A percentile compares a stretch with the other conserved stretches of the same genome.
phyloP scores from a whole-genome alignment of 306 rosid genomes.

The Luffa acutangula region DNA sequence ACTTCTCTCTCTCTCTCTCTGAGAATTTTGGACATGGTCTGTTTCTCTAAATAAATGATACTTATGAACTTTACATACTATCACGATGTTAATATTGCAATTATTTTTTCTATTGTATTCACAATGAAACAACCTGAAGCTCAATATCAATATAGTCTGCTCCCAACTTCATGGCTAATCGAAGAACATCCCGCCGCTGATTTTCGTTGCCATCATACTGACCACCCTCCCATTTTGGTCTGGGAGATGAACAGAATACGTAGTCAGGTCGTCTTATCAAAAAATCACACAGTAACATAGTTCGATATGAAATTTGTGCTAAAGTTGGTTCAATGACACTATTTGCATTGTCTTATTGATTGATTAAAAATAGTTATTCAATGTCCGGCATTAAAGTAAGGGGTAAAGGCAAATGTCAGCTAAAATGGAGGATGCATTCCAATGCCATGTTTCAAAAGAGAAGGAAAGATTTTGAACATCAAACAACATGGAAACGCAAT shows the following conservation, averaged over 20 bases:
- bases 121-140: constrained; percentile 50
- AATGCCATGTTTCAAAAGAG: not conserved
- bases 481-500: not conserved
- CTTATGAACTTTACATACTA: not conserved
- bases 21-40: not conserved
- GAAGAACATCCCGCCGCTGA: constrained; percentile 46
- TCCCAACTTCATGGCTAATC: constrained; percentile 66
- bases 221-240: constrained; percentile 92
- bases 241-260: constrained; percentile 7
- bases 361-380: not conserved
- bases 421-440: not conserved
- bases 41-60: not conserved
- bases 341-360: not conserved
- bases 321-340: not conserved
- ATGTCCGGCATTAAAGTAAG: not conserved
- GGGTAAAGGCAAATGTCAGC: not conserved
- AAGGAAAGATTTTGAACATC: not conserved
- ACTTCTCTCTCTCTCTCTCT: not conserved
- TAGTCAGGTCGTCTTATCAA: not conserved
- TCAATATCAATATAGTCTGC: constrained; percentile 82
- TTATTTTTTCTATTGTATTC: not conserved
- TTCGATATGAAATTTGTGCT: not conserved
- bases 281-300: not conserved
- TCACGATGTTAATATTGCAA: not conserved
- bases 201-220: constrained; percentile 76